phyloP scores from a whole-genome alignment of 495 filamentous ascomycete genomes.

The Daldinia concentrica region DNA sequence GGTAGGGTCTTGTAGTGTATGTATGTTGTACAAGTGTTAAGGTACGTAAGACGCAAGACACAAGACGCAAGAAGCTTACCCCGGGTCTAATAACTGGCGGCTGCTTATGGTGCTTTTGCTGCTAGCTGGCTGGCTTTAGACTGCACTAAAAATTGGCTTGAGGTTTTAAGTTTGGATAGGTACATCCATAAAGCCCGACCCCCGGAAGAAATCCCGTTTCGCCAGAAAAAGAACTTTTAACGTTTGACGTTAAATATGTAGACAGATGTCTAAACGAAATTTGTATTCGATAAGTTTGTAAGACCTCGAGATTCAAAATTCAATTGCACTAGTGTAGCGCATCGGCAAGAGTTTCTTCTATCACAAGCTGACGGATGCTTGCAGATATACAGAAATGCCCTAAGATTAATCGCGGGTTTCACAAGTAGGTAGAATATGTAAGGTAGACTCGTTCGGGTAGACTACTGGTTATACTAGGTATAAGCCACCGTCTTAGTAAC shows the following conservation, averaged over 20 bases:
- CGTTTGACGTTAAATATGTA: not conserved
- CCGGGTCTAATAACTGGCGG: not conserved
- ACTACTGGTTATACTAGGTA: not conserved
- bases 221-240: not conserved
- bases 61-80: not conserved
- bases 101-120: not conserved
- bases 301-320: not conserved
- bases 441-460: no score
- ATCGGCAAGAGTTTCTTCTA: not conserved
- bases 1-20: not conserved
- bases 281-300: not conserved
- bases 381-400: not conserved
- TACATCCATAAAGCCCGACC: not conserved
- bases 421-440: no score
- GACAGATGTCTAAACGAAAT: not conserved
- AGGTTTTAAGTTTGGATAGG: not conserved
- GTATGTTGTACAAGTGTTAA: not conserved
- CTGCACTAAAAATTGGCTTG: not conserved
- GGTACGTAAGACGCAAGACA: not conserved
- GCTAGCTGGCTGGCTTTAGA: not conserved
- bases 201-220: not conserved
- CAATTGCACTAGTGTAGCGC: not conserved
- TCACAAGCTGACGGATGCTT: not conserved
- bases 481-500: slow-evolving; percentile 3
- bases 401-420: not conserved